Conservation (phyloP, 2,329 filamentous ascomycete genomes). For the Calonectria hongkongensis region DNA sequence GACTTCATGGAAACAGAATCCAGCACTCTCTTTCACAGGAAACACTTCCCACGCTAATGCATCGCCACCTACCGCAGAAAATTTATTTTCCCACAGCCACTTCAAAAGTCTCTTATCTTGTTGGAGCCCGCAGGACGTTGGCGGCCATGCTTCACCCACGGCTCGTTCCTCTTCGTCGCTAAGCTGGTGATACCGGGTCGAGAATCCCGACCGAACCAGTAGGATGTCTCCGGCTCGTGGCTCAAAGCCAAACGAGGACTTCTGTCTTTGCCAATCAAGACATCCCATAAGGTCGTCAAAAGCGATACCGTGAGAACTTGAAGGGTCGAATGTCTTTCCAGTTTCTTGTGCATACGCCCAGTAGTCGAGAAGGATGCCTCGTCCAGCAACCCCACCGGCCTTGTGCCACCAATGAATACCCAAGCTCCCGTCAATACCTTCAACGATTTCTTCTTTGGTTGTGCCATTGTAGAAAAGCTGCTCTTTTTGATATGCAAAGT, state of each 20-base stretch:
- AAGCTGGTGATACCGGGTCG: conserved; percentile 28
- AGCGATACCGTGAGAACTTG: conserved; percentile 19
- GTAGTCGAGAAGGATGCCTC: conserved; percentile 36
- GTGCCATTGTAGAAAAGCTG: conserved; percentile 37
- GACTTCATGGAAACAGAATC: conserved; percentile 35
- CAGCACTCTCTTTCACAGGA: conserved; percentile 15
- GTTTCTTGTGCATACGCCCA: conserved; percentile 31
- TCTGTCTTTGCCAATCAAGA: conserved; percentile 29
- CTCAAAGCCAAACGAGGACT: conserved; percentile 14
- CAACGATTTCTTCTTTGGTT: conserved; percentile 27
- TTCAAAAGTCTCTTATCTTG: conserved; percentile 30
- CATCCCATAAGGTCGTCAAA: conserved; percentile 32
- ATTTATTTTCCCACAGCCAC: conserved; percentile 38
- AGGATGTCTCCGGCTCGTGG: conserved; percentile 27
- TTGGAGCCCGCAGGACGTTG: conserved; percentile 33
- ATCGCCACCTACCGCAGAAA: conserved; percentile 36
- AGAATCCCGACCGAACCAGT: conserved; percentile 26
- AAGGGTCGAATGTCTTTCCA: conserved; percentile 26
- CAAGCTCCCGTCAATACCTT: conserved; percentile 8
- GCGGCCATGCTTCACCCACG: conserved; percentile 36
- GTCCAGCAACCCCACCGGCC: conserved; percentile 30
- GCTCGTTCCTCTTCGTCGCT: conserved; percentile 29
- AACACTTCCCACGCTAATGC: conserved; percentile 34
- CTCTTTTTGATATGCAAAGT: conserved; percentile 40
- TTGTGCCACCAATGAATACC: conserved; percentile 37